Percentiles rank a stretch among this genome's conserved stretches.
These are phyloP conservation scores for Yamadazyma laniorum DNA, from an alignment of 805 yeast species.

Conservation along the genomic window DNA sequence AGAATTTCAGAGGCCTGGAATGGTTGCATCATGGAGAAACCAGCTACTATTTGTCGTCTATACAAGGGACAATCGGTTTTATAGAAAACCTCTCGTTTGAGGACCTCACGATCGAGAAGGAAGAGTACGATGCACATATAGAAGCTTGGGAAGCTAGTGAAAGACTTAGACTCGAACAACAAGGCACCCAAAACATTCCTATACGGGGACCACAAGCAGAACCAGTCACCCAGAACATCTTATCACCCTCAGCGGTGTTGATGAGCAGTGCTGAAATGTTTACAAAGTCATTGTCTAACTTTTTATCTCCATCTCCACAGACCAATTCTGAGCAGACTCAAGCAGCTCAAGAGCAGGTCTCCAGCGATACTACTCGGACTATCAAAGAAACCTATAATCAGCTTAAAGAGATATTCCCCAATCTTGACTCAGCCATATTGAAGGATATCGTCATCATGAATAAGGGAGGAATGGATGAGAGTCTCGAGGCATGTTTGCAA, in stretches of 20 bases:
- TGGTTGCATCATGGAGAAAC: constrained; percentile 80
- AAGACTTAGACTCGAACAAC: constrained; percentile 17
- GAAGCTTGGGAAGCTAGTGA: constrained; percentile 48
- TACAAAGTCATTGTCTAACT: constrained; percentile 46
- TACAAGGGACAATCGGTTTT: constrained; percentile 85
- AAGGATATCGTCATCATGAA: constrained; percentile 68
- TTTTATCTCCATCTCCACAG: constrained; percentile 40
- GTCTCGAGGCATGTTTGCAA: constrained; percentile 61
- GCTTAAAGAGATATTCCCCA: constrained; percentile 71
- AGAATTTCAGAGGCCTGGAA: constrained; percentile 72
- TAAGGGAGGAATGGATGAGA: constrained; percentile 64
- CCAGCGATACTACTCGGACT: not conserved
- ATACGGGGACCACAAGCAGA: constrained; percentile 18
- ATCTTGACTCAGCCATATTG: constrained; percentile 63
- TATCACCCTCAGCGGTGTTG: constrained; percentile 40
- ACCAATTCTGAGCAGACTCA: constrained; percentile 9
- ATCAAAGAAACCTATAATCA: constrained; percentile 37
- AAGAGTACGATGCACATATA: constrained; percentile 55
- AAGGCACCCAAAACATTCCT: constrained; percentile 9
- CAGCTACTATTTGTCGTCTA: constrained; percentile 85
- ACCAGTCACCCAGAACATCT: constrained; percentile 9
- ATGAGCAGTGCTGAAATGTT: constrained; percentile 50
- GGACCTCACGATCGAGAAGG: constrained; percentile 59
- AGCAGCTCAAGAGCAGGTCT: constrained; percentile 3
- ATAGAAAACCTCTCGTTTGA: constrained; percentile 58